Conservation (phyloP, 495 filamentous ascomycete species). For the Neurospora hispaniola region DNA sequence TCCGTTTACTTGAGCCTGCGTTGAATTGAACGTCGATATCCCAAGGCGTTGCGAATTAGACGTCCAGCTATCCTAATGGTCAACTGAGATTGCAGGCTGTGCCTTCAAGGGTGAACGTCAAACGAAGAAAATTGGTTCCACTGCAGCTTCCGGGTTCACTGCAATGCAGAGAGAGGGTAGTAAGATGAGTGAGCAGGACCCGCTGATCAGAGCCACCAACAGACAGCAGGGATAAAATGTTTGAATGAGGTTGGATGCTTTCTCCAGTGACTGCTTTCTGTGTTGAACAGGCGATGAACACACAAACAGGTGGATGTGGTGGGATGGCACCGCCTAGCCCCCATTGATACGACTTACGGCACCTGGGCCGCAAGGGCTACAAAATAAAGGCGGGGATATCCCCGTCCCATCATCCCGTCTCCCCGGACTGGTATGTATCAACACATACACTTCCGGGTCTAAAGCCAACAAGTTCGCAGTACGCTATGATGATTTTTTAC, state of each 20-base stretch:
- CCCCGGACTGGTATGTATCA: neutral
- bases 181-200: neutral
- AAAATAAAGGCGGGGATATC: neutral
- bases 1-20: neutral
- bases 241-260: neutral
- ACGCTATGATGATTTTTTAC: neutral
- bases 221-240: neutral
- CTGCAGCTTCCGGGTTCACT: neutral
- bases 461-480: neutral
- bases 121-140: neutral
- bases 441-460: neutral
- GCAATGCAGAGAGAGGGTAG: neutral
- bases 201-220: neutral
- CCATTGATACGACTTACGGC: neutral
- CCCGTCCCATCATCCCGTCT: neutral
- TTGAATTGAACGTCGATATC: neutral
- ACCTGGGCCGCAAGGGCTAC: neutral
- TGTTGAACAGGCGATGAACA: neutral
- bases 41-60: neutral
- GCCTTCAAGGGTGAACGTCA: neutral
- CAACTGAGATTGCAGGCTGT: neutral
- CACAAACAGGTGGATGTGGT: neutral
- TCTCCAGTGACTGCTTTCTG: no score
- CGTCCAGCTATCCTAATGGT: neutral
- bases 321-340: neutral